Evolutionary conservation across 257 asterid species (phyloP), one percentile per base, ranked within the genome.

Genomic region (Haberlea rhodopensis): DNA sequence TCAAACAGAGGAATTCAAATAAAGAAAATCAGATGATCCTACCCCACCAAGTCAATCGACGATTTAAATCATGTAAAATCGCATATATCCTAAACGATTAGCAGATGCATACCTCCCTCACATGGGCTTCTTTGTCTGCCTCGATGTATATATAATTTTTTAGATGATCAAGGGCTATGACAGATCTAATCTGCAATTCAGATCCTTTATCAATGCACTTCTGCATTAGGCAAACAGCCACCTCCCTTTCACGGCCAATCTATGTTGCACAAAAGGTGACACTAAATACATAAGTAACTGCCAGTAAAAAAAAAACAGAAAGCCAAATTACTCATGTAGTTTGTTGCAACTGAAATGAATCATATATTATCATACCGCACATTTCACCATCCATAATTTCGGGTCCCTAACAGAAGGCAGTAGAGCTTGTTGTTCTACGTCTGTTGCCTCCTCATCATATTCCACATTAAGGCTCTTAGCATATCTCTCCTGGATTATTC

Each of bases 241-340:
- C 96, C 78, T 94, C 99, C 80, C 95, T 83, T 80, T 94, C 99
- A 66, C 82, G 94, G 32, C 96, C 97, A 75, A 90, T 86, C 99
- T 94, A 55, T 32, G 57, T 6, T 64, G 37, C 69, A 71, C 18
- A 58, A 66, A 53, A 23, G 7, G 15, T 32, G 53, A 65, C 2
- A 0, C 32, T 7, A 62, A 24, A 31, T 40, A 46, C 45, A 59
- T 46, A 52, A 56, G 46, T 66, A 23, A 58, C 53, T n/a, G 18
- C 48, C 5, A 52, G 15, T 45, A 48, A 45, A 11, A n/a, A n/a
- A n/a, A n/a, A 32, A 40, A 6, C 24, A 45, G 40, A 48, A 45
- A 8, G 34, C 25, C 32, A 10, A 19, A 5, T 0, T 29, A 62
- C 48, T 27, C 32, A 31, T 64, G 26, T 49, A 53, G 49, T 62